Base-by-base conservation (phyloP, 345 rosid genomes). In the Moricandia moricandioides region DNA sequence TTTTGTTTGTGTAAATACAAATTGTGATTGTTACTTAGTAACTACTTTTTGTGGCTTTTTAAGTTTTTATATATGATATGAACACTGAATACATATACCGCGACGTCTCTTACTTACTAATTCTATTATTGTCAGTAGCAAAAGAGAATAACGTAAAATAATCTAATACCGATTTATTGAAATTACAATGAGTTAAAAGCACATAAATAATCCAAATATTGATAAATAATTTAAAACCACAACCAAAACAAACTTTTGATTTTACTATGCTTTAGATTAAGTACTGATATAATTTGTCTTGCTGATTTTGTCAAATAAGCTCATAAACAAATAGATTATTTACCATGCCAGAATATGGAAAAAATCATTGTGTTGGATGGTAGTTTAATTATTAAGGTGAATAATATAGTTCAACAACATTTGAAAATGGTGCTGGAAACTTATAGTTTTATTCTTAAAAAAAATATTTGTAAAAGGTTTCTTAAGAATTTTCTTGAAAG, bases 1-100 rank as follows among this genome's bases (percentile, higher is more conserved):
- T 31, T 39, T 45, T 58, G 59, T 67, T 33, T 14, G 11, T 74
- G 72, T 31, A 58, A n/a, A 58, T 31, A 67, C 16, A 17, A 51
- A 4, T 0, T 51, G 57, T 51, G 26, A 17, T 51, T 51, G 57
- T 26, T 51, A 17, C 17, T 17, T 49, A 47, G 18, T n/a, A 6
- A 34, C 24, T 21, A 21, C 24, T 21, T 21, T 21, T 21, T 21
- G 24, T 21, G 24, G 24, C 24, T 21, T 21, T 21, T 21, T 21
- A 21, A 21, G 31, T 29, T 29, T 27, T 29, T 29, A 29, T 29
- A 29, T 29, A 29, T 29, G 31, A 29, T 21, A 21, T 29, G 31
- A 29, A 29, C 5, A 29, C 31, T 29, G 31, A 29, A 29, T 29
- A 29, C 31, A 29, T 21, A 21, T 29, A 3, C 31, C 5, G 4